Conservation (phyloP, 1,139 yeast genomes). For the Yamadazyma kanchanaburiensis region DNA sequence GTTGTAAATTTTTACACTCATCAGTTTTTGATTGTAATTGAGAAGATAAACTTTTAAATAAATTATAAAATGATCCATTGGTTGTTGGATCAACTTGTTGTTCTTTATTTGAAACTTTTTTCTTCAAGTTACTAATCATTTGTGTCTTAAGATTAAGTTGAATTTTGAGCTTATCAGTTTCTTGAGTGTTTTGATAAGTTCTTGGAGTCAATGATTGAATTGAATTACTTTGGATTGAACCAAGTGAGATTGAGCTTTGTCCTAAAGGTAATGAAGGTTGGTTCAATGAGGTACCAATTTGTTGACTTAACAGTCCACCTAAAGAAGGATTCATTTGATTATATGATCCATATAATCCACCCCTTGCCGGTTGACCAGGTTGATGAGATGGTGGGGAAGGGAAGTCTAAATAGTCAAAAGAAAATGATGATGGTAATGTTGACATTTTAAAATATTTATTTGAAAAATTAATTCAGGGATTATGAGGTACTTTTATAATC, state of each 20-base stretch:
- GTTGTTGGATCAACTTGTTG: slow-evolving; percentile 2
- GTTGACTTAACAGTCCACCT: too few species aligned
- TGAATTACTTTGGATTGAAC: background rate
- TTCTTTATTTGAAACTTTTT: slow-evolving; percentile 8
- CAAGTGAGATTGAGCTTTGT: background rate
- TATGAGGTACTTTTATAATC: too few species aligned
- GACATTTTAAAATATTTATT: slow-evolving; percentile 2
- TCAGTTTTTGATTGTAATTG: slow-evolving; percentile 49
- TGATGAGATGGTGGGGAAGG: background rate
- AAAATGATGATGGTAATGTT: slow-evolving; percentile 5
- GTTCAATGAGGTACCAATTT: too few species aligned
- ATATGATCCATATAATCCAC: background rate
- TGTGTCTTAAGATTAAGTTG: slow-evolving; percentile 35
- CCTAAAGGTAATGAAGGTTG: background rate
- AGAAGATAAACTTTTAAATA: slow-evolving; percentile 48
- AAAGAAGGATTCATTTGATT: too few species aligned
- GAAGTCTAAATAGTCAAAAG: slow-evolving; percentile 6
- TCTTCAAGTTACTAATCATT: slow-evolving; percentile 28
- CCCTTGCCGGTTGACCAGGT: background rate
- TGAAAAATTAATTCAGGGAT: too few species aligned
- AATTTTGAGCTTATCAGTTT: slow-evolving; percentile 24
- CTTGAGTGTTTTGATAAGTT: too few species aligned
- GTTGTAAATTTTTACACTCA: slow-evolving; percentile 49
- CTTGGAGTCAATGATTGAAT: too few species aligned
- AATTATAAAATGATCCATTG: slow-evolving; percentile 28